Percentiles rank a stretch among this genome's conserved stretches.
phyloP scores from a whole-genome alignment of 345 rosid species.

The Ailanthus altissimus region DNA sequence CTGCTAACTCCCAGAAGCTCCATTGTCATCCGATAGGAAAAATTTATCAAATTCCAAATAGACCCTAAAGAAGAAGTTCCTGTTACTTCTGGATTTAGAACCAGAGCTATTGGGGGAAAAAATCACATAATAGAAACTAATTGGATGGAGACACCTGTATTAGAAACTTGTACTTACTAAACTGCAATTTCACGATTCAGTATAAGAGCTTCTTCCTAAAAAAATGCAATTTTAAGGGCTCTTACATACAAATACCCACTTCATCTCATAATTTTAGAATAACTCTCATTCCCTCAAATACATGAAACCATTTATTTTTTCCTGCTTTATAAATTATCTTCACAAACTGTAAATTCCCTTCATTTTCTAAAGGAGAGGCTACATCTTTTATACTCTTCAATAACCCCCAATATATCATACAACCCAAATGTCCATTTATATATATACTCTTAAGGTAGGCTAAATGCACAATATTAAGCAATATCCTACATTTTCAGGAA shows the following conservation, averaged over 20 bases:
- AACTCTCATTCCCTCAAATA: background rate
- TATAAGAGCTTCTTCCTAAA: background rate
- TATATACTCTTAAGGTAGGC: constrained; percentile 3
- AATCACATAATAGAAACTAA: background rate
- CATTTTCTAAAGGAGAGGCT: background rate
- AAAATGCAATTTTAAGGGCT: background rate
- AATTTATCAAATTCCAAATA: background rate
- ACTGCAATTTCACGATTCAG: background rate
- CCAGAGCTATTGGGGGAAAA: too few relatives aligned
- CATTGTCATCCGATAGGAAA: background rate
- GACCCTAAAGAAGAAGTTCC: background rate
- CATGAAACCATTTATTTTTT: background rate
- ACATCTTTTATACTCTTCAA: background rate
- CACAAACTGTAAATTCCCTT: background rate
- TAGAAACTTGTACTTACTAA: background rate
- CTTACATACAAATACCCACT: background rate
- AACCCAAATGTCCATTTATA: background rate
- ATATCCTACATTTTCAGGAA: background rate
- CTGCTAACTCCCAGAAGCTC: background rate
- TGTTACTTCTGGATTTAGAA: background rate
- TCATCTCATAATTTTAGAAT: background rate
- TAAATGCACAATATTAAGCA: background rate
- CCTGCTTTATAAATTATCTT: background rate
- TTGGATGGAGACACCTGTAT: background rate
- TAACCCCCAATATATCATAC: background rate